Conservation (phyloP, 352 stramenopile species). For the Phytophthora chlamydospora region DNA sequence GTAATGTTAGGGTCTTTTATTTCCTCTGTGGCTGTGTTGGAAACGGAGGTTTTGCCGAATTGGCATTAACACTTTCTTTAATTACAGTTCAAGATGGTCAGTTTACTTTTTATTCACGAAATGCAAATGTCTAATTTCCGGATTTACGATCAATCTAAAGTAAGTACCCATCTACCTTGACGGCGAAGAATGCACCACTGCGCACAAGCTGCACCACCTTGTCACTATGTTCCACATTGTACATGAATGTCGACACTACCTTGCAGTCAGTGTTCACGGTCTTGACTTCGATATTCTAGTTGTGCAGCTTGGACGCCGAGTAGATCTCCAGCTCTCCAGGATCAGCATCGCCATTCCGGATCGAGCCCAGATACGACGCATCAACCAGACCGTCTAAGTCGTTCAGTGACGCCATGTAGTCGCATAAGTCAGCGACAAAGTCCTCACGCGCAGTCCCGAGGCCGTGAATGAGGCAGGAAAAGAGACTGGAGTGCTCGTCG, state of each 20-base stretch:
- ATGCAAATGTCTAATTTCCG: background rate
- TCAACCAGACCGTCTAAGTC: conserved; percentile 11
- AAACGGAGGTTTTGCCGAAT: no score
- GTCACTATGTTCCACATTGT: conserved; percentile 9
- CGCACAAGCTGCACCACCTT: conserved; percentile 8
- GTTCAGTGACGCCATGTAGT: conserved; percentile 4
- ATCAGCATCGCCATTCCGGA: background rate
- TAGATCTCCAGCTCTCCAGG: conserved; percentile 11
- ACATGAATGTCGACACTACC: conserved; percentile 9
- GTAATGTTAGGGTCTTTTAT: no score
- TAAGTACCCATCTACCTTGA: conserved; percentile 15
- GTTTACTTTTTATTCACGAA: background rate
- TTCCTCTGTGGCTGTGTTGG: no score
- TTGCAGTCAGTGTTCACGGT: conserved; percentile 14
- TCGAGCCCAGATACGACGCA: background rate
- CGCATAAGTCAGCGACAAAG: background rate
- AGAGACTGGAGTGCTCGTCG: no score
- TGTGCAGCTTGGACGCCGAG: conserved; percentile 7
- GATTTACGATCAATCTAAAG: conserved; percentile 8
- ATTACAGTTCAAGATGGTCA: no score
- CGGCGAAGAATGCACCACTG: no score
- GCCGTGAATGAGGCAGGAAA: background rate
- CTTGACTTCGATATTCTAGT: conserved; percentile 10
- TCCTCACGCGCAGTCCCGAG: background rate
- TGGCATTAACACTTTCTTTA: no score